Percentiles rank a stretch among this genome's conserved stretches.
Evolutionary conservation across 805 yeast species (phyloP).

Genomic region (Starmerella riodocensis): DNA sequence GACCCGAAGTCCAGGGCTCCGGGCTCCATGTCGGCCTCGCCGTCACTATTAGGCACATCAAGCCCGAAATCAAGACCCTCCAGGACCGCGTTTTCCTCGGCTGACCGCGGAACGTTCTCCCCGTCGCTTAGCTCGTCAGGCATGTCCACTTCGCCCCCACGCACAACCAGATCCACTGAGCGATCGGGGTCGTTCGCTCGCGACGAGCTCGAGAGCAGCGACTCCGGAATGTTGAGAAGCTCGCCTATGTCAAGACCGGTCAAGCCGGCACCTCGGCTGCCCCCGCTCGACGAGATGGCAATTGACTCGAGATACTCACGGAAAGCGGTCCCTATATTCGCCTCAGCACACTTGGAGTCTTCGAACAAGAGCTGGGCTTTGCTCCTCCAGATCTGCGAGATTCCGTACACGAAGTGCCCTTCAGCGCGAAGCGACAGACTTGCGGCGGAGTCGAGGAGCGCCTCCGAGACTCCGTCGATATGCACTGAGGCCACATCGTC

Average conservation of each 20-base stretch:
- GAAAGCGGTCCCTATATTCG: constrained; percentile 11
- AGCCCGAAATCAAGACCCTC: constrained; percentile 14
- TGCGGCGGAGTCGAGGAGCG: background rate
- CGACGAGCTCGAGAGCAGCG: background rate
- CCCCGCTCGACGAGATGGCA: background rate
- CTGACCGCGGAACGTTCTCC: constrained; percentile 8
- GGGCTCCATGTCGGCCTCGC: constrained; percentile 2
- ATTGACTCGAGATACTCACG: constrained; percentile 6
- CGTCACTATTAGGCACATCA: constrained; percentile 1
- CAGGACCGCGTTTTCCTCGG: constrained; percentile 9
- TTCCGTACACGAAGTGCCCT: constrained; percentile 17
- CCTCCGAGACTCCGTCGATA: constrained; percentile 4
- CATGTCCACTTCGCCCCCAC: constrained; percentile 10
- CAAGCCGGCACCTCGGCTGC: background rate
- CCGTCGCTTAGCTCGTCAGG: background rate
- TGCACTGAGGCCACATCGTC: constrained; percentile 4
- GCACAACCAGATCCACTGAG: constrained; percentile 14
- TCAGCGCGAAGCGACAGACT: constrained; percentile 16
- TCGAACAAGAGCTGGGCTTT: constrained; percentile 8
- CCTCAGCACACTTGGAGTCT: constrained; percentile 13
- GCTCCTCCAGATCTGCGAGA: constrained; percentile 13
- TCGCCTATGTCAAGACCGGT: background rate
- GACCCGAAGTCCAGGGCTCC: constrained; percentile 14
- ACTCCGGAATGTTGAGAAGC: constrained; percentile 2
- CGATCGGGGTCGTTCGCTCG: constrained; percentile 3